Evolutionary conservation across 2,329 filamentous ascomycete species (phyloP), one percentile per base, ranked within the genome.

Genomic region (Cladophialophora immunda): DNA sequence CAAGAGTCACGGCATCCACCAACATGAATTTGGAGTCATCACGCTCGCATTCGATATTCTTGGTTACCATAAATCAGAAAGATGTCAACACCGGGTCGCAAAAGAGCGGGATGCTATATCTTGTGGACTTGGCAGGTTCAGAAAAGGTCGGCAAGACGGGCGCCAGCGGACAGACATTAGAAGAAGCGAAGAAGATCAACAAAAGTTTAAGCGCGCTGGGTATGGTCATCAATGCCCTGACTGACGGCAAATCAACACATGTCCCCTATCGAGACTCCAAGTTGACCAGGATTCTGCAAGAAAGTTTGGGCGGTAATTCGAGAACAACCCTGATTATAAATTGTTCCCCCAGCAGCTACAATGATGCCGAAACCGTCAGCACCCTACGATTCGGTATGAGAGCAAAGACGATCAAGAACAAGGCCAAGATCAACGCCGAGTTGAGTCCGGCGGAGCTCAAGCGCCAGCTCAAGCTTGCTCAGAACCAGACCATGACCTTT

Each of bases 1-100:
- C 94, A 66, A 87, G 95, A 80, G 92, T 92, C n/a, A 94, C 97
- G 32, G 92, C 95, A 34, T 92, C 94, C 54, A 99, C 95, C 64
- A 98, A 98, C 83, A 98, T 98, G 95, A 99, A 99, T 81, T 91
- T 95, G 79, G 95, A 98, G 78, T 98, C 95, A 0, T 98, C 95
- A 56, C 92, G 95, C 73, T 98, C 95, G 66, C 95, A 99, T 81
- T 98, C 95, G 50, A 98, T 99, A 73, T 97, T 98, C 79, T 93
- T 97, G 77, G 90, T 98, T 76, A 97, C 94, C 52, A 91, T 99
- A 74, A 95, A 93, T 15, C 95, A 98, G 83, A 98, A 98, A 85
- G 97, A 98, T 75, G 89, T 97, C 65, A 94, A 97, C 81, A 97
- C 94, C 0, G 94, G 94, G 5, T 97, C 94, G 67, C 92, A 93